Base-by-base conservation (phyloP, 768 basidiomycete genomes). In the Xanthoconium stramineum region DNA sequence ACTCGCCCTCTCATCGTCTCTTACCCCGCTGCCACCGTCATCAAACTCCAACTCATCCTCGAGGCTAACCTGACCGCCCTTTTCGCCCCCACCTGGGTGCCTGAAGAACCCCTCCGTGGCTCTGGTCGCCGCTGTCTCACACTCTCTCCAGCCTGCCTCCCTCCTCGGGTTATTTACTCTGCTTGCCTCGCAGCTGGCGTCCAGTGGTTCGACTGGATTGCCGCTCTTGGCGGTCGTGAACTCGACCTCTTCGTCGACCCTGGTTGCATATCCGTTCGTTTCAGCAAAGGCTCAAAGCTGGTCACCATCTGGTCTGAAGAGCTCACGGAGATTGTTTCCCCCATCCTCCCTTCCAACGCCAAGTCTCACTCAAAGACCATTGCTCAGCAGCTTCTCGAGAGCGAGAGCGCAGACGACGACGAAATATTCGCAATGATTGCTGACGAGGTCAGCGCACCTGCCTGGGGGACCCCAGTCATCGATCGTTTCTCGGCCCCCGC, bases 211-310 rank as follows among this genome's bases (percentile, higher is more conserved):
- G 83, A 88, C 67, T 92, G 90, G 90, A 88, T 90, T 52, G 62
- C 78, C 45, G 75, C 80, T 55, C 81, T 91, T 45, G 88, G 89
- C 12, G 79, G 81, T 61, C 72, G 75, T 55, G 86, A 88, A 72
- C 85, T 91, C 66, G 89, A 91, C 70, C 80, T 92, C 57, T 86
- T 88, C 71, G 80, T 90, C 63, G 87, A 91, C 69, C 90, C 90
- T 59, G 89, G 88, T 58, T 84, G 82, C 68, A 82, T 92, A 60
- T 85, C 85, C 56, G 74, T 89, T 60, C 87, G 86, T 57, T 77
- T 80, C 66, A 78, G 77, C 50, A 75, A 69, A 56, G 65, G 68
- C 30, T 69, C 74, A 53, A 77, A 79, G 65, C 75, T 83, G 53
- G 68, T 83, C 65, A 86, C 82, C 50, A 67, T 91, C 64, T 91